Conservation (phyloP, 768 basidiomycete genomes). For the Rossbeevera mucosa region DNA sequence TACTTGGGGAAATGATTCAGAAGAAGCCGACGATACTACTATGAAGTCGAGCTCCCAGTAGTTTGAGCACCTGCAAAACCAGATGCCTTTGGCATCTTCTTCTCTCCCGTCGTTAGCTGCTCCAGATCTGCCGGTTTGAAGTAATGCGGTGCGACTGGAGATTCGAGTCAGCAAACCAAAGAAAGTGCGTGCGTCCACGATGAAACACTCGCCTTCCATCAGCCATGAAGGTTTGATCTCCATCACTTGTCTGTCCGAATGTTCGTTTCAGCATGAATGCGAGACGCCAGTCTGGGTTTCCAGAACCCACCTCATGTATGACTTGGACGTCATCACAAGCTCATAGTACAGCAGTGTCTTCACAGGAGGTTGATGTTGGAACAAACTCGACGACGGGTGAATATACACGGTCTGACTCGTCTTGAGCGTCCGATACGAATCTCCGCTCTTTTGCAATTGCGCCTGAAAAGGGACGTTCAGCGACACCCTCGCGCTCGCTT, state of each 20-base stretch:
- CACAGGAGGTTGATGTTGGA: conserved; percentile 92
- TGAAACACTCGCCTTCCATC: conserved; percentile 65
- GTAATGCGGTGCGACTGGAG: conserved; percentile 88
- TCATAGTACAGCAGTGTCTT: conserved; percentile 93
- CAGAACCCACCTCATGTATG: conserved; percentile 73
- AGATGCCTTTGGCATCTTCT: conserved; percentile 88
- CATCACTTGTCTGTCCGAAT: conserved; percentile 74
- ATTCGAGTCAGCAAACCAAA: not conserved
- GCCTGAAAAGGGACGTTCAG: conserved; percentile 44
- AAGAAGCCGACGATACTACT: not conserved
- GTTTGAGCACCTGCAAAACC: conserved; percentile 31
- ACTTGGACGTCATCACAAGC: conserved; percentile 91
- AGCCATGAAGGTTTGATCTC: conserved; percentile 97
- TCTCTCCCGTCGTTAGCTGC: conserved; percentile 73
- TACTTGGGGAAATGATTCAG: too few species aligned
- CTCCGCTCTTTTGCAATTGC: conserved; percentile 90
- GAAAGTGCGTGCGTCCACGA: not conserved
- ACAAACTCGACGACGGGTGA: conserved; percentile 92
- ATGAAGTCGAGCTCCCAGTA: conserved; percentile 9
- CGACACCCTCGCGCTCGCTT: not conserved
- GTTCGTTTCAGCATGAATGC: not conserved
- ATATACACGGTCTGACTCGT: conserved; percentile 95
- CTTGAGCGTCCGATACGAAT: conserved; percentile 95
- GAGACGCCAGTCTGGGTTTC: too few species aligned
- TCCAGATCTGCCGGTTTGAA: conserved; percentile 86